phyloP scores from a whole-genome alignment of 2,329 filamentous ascomycete species.

The Cordyceps pruinosa region DNA sequence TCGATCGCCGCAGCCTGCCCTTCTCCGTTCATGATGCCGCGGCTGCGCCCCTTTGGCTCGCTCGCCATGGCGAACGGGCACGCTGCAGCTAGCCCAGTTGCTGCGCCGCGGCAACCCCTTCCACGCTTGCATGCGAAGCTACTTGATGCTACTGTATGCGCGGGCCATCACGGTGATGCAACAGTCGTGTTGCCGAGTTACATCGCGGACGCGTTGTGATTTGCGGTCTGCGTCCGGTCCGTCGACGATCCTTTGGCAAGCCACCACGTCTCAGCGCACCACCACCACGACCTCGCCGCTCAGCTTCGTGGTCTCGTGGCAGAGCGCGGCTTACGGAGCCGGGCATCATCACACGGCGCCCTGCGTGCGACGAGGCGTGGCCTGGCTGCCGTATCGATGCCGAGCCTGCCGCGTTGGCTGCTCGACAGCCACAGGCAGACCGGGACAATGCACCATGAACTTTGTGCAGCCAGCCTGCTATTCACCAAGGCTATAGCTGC shows the following conservation, averaged over 20 bases:
- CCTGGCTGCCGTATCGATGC: background rate
- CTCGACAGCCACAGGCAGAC: background rate
- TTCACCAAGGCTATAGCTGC: background rate
- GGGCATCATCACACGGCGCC: too few species aligned
- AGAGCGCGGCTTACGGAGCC: too few species aligned
- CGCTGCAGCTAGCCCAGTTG: background rate
- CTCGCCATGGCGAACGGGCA: background rate
- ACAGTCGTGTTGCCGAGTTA: background rate
- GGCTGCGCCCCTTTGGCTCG: too few species aligned
- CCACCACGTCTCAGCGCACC: background rate
- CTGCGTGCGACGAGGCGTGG: background rate
- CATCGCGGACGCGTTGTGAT: background rate
- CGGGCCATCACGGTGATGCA: background rate
- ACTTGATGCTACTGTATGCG: background rate
- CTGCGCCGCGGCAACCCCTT: too few species aligned
- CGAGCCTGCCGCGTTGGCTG: background rate
- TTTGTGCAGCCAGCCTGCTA: background rate
- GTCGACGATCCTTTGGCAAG: background rate
- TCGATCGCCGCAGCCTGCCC: background rate
- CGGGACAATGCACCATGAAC: background rate
- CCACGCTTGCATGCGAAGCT: background rate
- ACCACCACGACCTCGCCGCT: background rate
- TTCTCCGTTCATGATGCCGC: background rate
- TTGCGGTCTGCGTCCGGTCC: background rate
- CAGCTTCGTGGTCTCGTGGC: background rate